A percentile compares a stretch with the other conserved stretches of the same genome.
Conservation (phyloP, 1,284 basidiomycete genomes). For the Anthracocystis walkeri region DNA sequence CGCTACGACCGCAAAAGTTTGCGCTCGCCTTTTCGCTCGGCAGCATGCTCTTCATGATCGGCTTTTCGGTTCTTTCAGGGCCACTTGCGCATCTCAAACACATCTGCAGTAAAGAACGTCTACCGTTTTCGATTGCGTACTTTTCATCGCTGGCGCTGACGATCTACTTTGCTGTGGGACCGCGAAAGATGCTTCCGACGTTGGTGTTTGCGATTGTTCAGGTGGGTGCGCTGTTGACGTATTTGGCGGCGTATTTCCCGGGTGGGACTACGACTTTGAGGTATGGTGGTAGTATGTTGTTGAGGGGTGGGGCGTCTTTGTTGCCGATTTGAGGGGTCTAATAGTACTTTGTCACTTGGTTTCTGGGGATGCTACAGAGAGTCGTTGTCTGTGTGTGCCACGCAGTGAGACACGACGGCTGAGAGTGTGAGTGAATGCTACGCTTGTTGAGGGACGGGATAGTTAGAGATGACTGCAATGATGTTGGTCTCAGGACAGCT, state of each 20-base stretch:
- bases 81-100: constrained; percentile 66
- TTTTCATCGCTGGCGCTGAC: constrained; percentile 63
- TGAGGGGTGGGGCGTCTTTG: constrained; percentile 61
- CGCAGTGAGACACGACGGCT: not conserved
- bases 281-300: constrained; percentile 62
- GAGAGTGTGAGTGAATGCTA: not conserved
- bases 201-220: constrained; percentile 61
- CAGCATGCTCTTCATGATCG: constrained; percentile 67
- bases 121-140: constrained; percentile 74
- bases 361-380: not conserved
- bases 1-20: constrained; percentile 63
- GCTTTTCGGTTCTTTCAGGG: constrained; percentile 65
- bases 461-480: too few species aligned
- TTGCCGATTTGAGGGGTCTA: constrained; percentile 56
- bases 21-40: constrained; percentile 67
- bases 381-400: not conserved
- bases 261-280: constrained; percentile 66
- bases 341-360: not conserved
- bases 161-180: constrained; percentile 68
- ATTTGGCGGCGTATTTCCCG: constrained; percentile 67
- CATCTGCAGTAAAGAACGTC: constrained; percentile 71
- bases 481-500: too few species aligned
- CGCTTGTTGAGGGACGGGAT: too few species aligned
- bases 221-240: constrained; percentile 59
- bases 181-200: constrained; percentile 61